Conservation (phyloP, 177 flowering plant genomes). For the Tripterygium wilfordii region DNA sequence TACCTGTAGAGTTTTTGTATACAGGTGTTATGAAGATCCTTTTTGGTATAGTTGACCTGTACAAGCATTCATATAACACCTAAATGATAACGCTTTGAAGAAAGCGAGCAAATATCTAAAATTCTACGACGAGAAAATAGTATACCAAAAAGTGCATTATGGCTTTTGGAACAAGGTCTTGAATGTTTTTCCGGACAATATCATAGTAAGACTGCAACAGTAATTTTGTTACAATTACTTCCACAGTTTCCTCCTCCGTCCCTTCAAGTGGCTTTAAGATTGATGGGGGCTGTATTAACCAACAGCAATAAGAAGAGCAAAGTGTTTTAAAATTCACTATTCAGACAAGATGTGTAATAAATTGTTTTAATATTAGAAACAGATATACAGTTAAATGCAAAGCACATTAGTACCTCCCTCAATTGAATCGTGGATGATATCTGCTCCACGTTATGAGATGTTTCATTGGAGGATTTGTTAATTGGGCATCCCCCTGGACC, state of each 20-base stretch:
- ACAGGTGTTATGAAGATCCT: conserved; percentile 28
- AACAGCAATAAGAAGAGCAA: not conserved
- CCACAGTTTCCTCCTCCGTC: conserved; percentile 28
- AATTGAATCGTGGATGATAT: conserved; percentile 22
- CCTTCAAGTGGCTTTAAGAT: conserved; percentile 27
- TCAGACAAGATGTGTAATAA: too few relatives aligned
- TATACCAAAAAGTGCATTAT: conserved; percentile 62
- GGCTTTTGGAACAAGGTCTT: conserved; percentile 54
- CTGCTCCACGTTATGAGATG: conserved; percentile 10
- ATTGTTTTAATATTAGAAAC: too few relatives aligned
- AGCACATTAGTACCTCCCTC: conserved; percentile 24
- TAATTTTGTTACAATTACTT: conserved; percentile 31
- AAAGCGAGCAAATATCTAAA: not conserved
- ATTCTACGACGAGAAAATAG: not conserved
- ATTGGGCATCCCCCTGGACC: conserved; percentile 3
- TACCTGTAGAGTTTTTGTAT: conserved; percentile 41
- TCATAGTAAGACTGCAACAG: conserved; percentile 48
- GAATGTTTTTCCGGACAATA: conserved; percentile 42
- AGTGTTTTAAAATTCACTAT: too few relatives aligned
- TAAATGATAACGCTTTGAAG: not conserved
- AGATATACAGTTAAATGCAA: too few relatives aligned
- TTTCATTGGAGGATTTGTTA: conserved; percentile 11
- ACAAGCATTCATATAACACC: too few relatives aligned
- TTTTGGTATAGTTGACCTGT: conserved; percentile 39
- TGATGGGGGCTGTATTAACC: conserved; percentile 29